Base-by-base conservation (phyloP, 768 basidiomycete genomes). In the Amanita rimosa region DNA sequence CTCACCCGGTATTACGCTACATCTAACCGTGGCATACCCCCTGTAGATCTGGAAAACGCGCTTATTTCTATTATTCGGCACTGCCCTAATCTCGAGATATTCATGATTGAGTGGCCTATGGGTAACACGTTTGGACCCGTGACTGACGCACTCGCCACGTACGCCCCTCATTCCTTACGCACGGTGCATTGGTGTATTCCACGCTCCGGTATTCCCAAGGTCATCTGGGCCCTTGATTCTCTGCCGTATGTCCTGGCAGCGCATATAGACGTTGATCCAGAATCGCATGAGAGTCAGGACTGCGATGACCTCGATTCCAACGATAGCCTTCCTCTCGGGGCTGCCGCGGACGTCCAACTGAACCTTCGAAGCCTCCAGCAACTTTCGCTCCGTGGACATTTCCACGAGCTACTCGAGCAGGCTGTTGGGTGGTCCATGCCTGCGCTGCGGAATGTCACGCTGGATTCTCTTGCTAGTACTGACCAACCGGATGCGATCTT, bases 1-100 rank as follows among this genome's bases (percentile, higher is more conserved):
- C 66, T 87, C 24, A 71, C 74, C 2, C 73, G 77, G 7, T 77
- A 74, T 60, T 67, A 70, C 48, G 58, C 62, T 6, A 53, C 55
- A 11, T 58, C 57, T 26, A 65, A 64, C 5, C 67, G 62, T 7
- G 67, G 64, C 4, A 61, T 68, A 2, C 69, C 71, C 5, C 65
- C 75, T 55, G 65, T 72, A 8, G 69, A 76, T 27, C 65, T 79
- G 22, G 73, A 80, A 55, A 65, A 67, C 21, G 72, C 78, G 0
- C 67, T 89, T 17, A 64, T 76, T 7, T 69, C 75, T 22, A 70
- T 86, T 49, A 73, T 87, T 27, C 64, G 65, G 10, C 82, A 75
- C 48, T 84, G 81, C 52, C 81, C 82, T 3, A 86, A 86, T 54
- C 75, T 88, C 44, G 76, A 85, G 53, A 78, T 84, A 6, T 84